Base-by-base conservation (phyloP, 1,284 basidiomycete species). In the Erythrobasidium hasegawianum region DNA sequence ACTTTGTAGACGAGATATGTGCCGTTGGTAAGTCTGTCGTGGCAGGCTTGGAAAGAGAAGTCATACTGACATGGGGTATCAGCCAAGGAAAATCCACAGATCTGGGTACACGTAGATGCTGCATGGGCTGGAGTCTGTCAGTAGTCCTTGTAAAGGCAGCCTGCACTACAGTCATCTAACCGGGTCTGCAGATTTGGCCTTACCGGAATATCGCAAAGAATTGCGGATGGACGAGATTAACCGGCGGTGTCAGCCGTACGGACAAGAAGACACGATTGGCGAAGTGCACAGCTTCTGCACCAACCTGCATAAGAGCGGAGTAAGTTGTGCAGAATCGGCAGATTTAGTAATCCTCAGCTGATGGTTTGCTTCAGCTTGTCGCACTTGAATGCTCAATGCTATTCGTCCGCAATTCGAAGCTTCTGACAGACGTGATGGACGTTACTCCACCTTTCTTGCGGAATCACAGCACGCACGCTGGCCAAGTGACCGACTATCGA, bases 101-200 rank as follows among this genome's bases (percentile, higher is more conserved):
- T 92, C 1, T 96, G 89, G 86, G 75, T 96, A 1, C 93, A 97
- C 75, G 82, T 97, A 29, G 95, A 97, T 75, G 87, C 91, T 0
- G 93, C 93, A 1, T 76, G 76, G 57, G 77, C 74, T 7, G 77
- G 77, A n/a, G 75, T 76, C 7, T 65, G 67, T 68, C 40, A 40
- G 67, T 56, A 4, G 13, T 39, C n/a, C 29, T 7, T 18, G n/a
- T n/a, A n/a, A n/a, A n/a, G n/a, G n/a, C n/a, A n/a, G n/a, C n/a
- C n/a, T n/a, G n/a, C n/a, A n/a, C n/a, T n/a, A n/a, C n/a, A n/a
- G n/a, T n/a, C n/a, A n/a, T n/a, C n/a, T n/a, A n/a, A n/a, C n/a
- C n/a, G n/a, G n/a, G n/a, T 56, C 49, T 27, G 13, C 56, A 65
- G 52, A 68, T 33, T 81, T 90, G 50, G 82, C 86, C 0, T 87